Base-by-base conservation (phyloP, 257 asterid genomes). In the Dorcoceras hygrometricum region DNA sequence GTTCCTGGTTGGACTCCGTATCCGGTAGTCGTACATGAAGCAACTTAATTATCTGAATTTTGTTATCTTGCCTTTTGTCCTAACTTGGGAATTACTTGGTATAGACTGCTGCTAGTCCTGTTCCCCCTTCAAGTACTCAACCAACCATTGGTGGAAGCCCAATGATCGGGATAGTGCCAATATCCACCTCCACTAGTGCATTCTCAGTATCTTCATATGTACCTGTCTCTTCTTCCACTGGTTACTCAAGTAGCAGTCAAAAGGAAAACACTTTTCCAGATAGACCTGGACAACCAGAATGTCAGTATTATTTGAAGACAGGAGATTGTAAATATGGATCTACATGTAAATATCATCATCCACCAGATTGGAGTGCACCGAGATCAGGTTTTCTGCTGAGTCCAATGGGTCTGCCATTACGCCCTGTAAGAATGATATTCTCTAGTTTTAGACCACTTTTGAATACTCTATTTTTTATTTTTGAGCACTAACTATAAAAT, bases 341-440 rank as follows among this genome's bases (percentile, higher is more conserved):
- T 20, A 75, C 98, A 2, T 93, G 98, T 86, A 90, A 86, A 83
- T 93, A 86, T 77, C 87, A 90, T 73, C 98, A 93, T 71, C 98
- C 98, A 57, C 83, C 87, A 63, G 95, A 86, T 63, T 75, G 78
- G 86, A 69, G 74, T 77, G 86, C 84, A 65, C 77, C 84, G 8
- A 83, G 69, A 78, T 56, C 84, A 65, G 86, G 51, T 79, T 75
- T 74, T 63, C 70, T 71, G 48, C 97, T 71, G 50, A 86, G 97
- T 79, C 88, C 91, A 12, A 79, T 77, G 89, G 97, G 97, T 43
- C 87, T 89, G 48, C 98, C 97, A 23, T 76, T 85, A 70, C 98
- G 96, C 76, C 95, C 90, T 59, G 98, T 93, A 84, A 75, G 50
- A 12, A 39, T 39, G 5, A 39, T 12, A 39, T 39, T 39, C 18